Evolutionary conservation across 2,329 filamentous ascomycete genomes (phyloP).

Genomic region (Diaporthe vaccinii): DNA sequence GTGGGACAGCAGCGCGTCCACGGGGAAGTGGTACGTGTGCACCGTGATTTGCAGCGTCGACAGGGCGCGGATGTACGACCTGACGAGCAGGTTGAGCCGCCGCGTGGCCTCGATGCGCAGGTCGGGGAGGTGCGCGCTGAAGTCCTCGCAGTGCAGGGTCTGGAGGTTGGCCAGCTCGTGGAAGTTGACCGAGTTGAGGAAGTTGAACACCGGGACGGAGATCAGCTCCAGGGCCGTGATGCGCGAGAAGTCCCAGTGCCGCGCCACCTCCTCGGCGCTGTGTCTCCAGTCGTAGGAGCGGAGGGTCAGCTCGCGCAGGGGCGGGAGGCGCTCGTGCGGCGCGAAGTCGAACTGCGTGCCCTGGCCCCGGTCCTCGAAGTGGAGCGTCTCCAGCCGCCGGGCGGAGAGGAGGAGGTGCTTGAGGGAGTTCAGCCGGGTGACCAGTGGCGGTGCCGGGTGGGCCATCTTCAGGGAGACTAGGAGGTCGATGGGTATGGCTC

Average conservation of each 20-base stretch:
- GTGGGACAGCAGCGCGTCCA: slow-evolving; percentile 57
- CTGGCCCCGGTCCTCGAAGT: slow-evolving; percentile 60
- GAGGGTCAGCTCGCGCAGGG: slow-evolving; percentile 56
- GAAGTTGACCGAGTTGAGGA: slow-evolving; percentile 58
- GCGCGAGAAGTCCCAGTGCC: slow-evolving; percentile 62
- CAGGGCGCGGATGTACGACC: slow-evolving; percentile 53
- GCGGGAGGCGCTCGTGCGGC: slow-evolving; percentile 56
- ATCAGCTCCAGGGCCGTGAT: slow-evolving; percentile 57
- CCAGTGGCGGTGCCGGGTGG: slow-evolving; percentile 56
- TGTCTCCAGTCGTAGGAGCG: slow-evolving; percentile 66
- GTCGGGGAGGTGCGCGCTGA: slow-evolving; percentile 56
- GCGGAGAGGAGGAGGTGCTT: slow-evolving; percentile 58
- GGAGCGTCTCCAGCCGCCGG: slow-evolving; percentile 53
- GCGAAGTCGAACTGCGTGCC: slow-evolving; percentile 60
- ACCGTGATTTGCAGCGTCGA: slow-evolving; percentile 57
- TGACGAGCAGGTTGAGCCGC: slow-evolving; percentile 55
- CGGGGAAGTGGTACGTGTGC: slow-evolving; percentile 55
- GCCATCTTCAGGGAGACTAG: slow-evolving; percentile 58
- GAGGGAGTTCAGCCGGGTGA: slow-evolving; percentile 56
- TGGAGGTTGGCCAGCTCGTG: slow-evolving; percentile 53
- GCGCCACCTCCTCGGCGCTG: slow-evolving; percentile 51
- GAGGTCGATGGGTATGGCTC: slow-evolving; percentile 54
- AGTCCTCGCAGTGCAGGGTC: slow-evolving; percentile 59
- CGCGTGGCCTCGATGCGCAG: slow-evolving; percentile 55
- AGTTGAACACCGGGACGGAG: slow-evolving; percentile 59